These are phyloP conservation scores for Cryptococcus neoformans DNA, from an alignment of 1,284 basidiomycete genomes.

Conservation along the genomic window DNA sequence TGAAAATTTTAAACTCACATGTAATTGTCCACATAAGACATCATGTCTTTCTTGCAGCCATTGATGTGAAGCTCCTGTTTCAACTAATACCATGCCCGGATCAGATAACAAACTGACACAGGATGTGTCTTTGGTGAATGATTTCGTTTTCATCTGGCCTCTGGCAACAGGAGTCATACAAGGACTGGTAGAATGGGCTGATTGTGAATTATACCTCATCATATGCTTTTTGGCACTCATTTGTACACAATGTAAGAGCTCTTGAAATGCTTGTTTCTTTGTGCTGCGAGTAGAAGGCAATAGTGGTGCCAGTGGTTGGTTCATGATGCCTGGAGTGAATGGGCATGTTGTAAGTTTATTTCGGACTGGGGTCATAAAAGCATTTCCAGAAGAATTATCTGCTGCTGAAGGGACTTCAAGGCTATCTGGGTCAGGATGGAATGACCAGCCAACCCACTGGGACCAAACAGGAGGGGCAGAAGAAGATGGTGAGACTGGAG, in stretches of 20 bases:
- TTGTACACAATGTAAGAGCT: slow-evolving; percentile 9
- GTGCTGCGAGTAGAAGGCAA: neutral
- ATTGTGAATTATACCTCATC: neutral
- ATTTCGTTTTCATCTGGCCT: too few species aligned
- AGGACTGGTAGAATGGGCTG: neutral
- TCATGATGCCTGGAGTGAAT: too few species aligned
- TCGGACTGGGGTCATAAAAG: neutral
- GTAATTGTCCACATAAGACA: too few species aligned
- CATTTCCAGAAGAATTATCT: neutral
- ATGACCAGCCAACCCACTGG: slow-evolving; percentile 16
- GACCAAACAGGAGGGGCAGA: neutral
- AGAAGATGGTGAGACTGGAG: neutral
- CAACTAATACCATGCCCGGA: too few species aligned
- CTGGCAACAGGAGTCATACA: too few species aligned
- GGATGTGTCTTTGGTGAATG: too few species aligned
- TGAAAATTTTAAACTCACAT: too few species aligned
- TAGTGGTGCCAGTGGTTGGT: too few species aligned
- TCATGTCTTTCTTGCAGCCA: too few species aligned
- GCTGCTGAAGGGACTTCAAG: neutral
- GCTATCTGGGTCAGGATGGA: slow-evolving; percentile 1
- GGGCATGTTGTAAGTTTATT: too few species aligned
- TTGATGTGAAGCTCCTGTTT: too few species aligned
- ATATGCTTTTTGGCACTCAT: slow-evolving; percentile 11
- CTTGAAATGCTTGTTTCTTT: slow-evolving; percentile 9
- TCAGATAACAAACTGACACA: too few species aligned